Evolutionary conservation across 208 protist species (phyloP).

Genomic region (Crithidia thermophila): DNA sequence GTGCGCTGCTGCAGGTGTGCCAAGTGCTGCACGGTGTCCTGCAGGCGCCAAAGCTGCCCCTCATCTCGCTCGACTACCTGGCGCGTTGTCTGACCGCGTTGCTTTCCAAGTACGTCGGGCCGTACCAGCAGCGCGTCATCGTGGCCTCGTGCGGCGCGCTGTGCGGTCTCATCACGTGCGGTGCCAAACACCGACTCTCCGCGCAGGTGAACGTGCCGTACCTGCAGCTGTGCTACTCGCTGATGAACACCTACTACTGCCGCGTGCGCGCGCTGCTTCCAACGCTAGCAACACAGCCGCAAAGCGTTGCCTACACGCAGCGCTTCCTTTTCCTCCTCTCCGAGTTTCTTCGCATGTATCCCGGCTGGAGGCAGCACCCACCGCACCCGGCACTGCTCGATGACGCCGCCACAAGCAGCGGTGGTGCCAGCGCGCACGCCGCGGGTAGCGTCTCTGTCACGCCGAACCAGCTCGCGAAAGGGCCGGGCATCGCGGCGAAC

Average conservation of each 20-base stretch:
- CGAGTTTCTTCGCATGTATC: slow-evolving; percentile 81
- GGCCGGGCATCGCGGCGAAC: slow-evolving; percentile 70
- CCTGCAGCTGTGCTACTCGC: slow-evolving; percentile 73
- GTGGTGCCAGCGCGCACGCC: background rate
- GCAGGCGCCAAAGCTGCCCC: slow-evolving; percentile 45
- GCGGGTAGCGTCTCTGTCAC: slow-evolving; percentile 11
- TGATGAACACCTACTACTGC: slow-evolving; percentile 90
- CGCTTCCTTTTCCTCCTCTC: slow-evolving; percentile 91
- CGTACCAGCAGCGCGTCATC: slow-evolving; percentile 81
- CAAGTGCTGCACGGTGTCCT: slow-evolving; percentile 51
- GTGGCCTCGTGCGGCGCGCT: slow-evolving; percentile 65
- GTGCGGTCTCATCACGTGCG: slow-evolving; percentile 75
- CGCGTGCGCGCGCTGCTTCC: slow-evolving; percentile 52
- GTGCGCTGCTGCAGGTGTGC: slow-evolving; percentile 58
- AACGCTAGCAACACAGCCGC: slow-evolving; percentile 42
- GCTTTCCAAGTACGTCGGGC: slow-evolving; percentile 83
- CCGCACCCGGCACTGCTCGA: slow-evolving; percentile 28
- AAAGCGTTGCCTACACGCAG: slow-evolving; percentile 71
- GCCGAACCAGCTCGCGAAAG: slow-evolving; percentile 57
- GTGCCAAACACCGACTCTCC: slow-evolving; percentile 42
- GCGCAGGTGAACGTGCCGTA: slow-evolving; percentile 61
- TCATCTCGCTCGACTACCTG: slow-evolving; percentile 63
- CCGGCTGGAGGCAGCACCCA: slow-evolving; percentile 62
- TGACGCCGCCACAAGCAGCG: slow-evolving; percentile 18
- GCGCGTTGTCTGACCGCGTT: slow-evolving; percentile 52